Conservation (phyloP, 2,329 filamentous ascomycete genomes). For the Aspergillus neoniger region DNA sequence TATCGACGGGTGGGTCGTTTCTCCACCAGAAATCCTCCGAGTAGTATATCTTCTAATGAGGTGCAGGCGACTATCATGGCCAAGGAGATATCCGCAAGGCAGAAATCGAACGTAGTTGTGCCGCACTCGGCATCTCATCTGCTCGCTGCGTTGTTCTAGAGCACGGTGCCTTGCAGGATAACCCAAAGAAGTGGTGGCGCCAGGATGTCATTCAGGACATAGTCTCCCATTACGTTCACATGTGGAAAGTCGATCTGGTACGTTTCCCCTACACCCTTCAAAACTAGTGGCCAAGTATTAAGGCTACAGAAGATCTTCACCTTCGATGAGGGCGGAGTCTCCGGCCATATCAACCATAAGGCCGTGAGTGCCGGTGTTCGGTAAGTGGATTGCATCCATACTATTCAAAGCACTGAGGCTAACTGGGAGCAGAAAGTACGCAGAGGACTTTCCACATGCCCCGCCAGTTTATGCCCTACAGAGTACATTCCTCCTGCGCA, state of each 20-base stretch:
- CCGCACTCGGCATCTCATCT: conserved; percentile 21
- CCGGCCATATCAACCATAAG: conserved; percentile 45
- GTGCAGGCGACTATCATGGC: conserved; percentile 25
- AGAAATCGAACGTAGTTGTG: conserved; percentile 27
- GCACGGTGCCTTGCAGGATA: conserved; percentile 41
- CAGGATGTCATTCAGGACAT: conserved; percentile 35
- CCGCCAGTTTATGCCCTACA: conserved; percentile 41
- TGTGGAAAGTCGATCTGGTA: conserved; percentile 44
- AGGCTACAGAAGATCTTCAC: conserved; percentile 37
- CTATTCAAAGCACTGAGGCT: no score
- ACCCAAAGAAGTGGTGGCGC: conserved; percentile 44
- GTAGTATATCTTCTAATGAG: neutral
- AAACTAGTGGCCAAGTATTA: neutral
- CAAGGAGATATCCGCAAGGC: conserved; percentile 22
- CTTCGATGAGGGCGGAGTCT: conserved; percentile 45
- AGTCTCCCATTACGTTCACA: conserved; percentile 37
- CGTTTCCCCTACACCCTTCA: neutral
- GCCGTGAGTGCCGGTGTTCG: conserved; percentile 43
- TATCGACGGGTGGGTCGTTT: conserved; percentile 23
- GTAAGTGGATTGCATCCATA: conserved; percentile 25
- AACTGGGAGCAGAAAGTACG: conserved; percentile 4
- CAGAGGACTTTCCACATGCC: conserved; percentile 35
- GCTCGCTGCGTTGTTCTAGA: conserved; percentile 43
- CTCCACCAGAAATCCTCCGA: neutral
- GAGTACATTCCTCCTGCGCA: conserved; percentile 39